These are phyloP conservation scores for Gymnopilus junonius DNA, from an alignment of 768 basidiomycete species.

Conservation along the genomic window DNA sequence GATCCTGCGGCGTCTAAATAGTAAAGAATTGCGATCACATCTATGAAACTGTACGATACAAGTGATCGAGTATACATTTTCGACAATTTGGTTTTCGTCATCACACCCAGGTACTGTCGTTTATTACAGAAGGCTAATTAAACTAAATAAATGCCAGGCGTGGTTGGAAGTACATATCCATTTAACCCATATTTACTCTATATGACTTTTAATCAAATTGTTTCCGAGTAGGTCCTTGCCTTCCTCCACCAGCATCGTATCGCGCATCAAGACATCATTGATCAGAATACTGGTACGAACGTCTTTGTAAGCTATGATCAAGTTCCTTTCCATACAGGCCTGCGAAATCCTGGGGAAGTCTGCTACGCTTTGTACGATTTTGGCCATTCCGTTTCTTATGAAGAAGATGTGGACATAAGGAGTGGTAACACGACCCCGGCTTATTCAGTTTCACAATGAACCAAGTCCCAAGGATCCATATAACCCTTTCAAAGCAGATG, in stretches of 20 bases:
- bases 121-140: neutral
- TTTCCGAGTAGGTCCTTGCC: neutral
- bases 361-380: slow-evolving; percentile 13
- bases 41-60: neutral
- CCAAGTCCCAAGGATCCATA: neutral
- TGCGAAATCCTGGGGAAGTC: neutral
- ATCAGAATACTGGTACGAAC: slow-evolving; percentile 1
- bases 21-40: neutral
- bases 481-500: slow-evolving; percentile 8
- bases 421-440: neutral
- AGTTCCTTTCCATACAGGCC: neutral
- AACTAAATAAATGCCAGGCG: no score
- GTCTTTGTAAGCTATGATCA: neutral
- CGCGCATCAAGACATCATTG: neutral
- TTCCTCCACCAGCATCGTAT: slow-evolving; percentile 2
- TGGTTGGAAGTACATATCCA: neutral
- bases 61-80: neutral
- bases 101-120: neutral
- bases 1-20: slow-evolving; percentile 18
- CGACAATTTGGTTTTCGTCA: neutral
- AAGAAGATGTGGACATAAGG: neutral
- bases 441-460: neutral
- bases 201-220: neutral
- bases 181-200: neutral
- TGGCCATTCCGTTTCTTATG: neutral